These are phyloP conservation scores for Auricularia heimuer DNA, from an alignment of 768 basidiomycete genomes.

Conservation along the genomic window DNA sequence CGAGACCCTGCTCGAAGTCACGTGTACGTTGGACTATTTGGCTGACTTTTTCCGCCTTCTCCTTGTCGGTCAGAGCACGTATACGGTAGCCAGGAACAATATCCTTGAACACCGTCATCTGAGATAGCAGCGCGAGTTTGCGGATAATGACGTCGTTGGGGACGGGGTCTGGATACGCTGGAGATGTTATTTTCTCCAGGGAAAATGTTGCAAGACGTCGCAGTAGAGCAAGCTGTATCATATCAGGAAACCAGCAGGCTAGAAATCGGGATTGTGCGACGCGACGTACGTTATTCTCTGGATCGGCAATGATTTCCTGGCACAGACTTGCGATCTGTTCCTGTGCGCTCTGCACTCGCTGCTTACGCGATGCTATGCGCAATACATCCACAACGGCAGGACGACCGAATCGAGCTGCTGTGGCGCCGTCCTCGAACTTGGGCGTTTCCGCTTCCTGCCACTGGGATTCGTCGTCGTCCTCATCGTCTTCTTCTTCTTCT, in stretches of 20 bases:
- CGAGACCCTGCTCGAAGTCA: slow-evolving; percentile 93
- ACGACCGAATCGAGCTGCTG: slow-evolving; percentile 83
- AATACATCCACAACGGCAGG: slow-evolving; percentile 68
- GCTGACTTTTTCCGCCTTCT: slow-evolving; percentile 87
- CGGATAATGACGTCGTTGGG: slow-evolving; percentile 74
- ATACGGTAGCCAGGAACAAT: slow-evolving; percentile 94
- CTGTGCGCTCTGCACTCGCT: slow-evolving; percentile 67
- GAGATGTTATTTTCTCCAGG: slow-evolving; percentile 60
- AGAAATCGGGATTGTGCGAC: background rate
- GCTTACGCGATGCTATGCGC: slow-evolving; percentile 50
- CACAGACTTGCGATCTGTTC: slow-evolving; percentile 91
- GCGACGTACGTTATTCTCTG: slow-evolving; percentile 79
- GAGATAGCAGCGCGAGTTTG: slow-evolving; percentile 79
- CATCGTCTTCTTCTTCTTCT: slow-evolving; percentile 25
- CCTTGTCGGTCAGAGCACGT: slow-evolving; percentile 78
- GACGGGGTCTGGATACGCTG: slow-evolving; percentile 59
- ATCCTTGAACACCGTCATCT: slow-evolving; percentile 92
- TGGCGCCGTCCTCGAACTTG: slow-evolving; percentile 59
- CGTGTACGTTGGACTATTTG: slow-evolving; percentile 84
- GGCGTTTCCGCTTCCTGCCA: slow-evolving; percentile 14
- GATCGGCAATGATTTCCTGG: slow-evolving; percentile 89
- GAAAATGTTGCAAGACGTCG: slow-evolving; percentile 85
- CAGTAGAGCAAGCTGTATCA: slow-evolving; percentile 67
- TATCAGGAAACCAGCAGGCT: background rate
- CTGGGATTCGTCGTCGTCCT: slow-evolving; percentile 10